phyloP scores from a whole-genome alignment of 768 basidiomycete species.

The Hericium alpestre region DNA sequence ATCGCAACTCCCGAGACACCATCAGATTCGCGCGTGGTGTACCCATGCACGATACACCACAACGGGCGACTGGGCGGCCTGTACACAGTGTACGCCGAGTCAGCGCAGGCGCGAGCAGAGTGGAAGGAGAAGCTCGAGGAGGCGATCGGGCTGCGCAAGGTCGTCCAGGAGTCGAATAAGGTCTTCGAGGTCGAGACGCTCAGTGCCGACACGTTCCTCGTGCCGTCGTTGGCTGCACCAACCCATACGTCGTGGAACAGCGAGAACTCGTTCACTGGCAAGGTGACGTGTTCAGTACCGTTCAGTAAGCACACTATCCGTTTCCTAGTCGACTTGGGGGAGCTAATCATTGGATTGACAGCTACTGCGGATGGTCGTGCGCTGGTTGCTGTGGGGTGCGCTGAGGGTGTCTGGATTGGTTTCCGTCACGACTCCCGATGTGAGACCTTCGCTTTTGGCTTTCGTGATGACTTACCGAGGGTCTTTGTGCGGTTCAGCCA shows the following conservation, averaged over 20 bases:
- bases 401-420: slow-evolving; percentile 94
- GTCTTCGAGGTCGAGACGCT: slow-evolving; percentile 89
- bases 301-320: slow-evolving; percentile 48
- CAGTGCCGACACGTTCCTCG: slow-evolving; percentile 79
- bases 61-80: slow-evolving; percentile 81
- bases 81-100: slow-evolving; percentile 82
- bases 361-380: slow-evolving; percentile 76
- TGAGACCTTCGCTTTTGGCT: slow-evolving; percentile 25
- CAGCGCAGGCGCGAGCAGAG: slow-evolving; percentile 58
- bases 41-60: slow-evolving; percentile 82
- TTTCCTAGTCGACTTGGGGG: slow-evolving; percentile 5
- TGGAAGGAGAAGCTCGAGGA: slow-evolving; percentile 90
- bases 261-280: slow-evolving; percentile 65
- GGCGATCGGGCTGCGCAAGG: slow-evolving; percentile 72
- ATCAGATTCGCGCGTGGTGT: slow-evolving; percentile 66
- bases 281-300: slow-evolving; percentile 91
- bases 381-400: slow-evolving; percentile 87
- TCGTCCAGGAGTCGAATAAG: slow-evolving; percentile 88
- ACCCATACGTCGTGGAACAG: slow-evolving; percentile 49
- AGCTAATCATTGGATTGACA: slow-evolving; percentile 19
- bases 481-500: slow-evolving; percentile 35
- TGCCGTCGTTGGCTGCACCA: slow-evolving; percentile 43
- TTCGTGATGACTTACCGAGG: neutral
- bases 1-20: slow-evolving; percentile 28
- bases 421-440: slow-evolving; percentile 82